Evolutionary conservation across 1,139 yeast genomes (phyloP), one percentile per base, ranked within the genome.

Genomic region (Nematodospora anomalae): DNA sequence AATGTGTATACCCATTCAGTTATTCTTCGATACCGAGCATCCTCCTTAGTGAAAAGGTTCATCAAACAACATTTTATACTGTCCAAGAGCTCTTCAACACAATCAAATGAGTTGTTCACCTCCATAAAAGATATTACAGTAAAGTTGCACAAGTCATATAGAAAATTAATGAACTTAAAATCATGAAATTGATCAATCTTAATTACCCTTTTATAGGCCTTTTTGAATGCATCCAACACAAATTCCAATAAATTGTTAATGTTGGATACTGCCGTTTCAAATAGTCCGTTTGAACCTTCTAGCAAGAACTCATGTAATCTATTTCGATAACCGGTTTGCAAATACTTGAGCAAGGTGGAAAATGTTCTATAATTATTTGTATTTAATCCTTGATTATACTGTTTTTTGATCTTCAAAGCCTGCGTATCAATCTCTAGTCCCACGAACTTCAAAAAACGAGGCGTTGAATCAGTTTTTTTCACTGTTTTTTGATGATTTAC

Each of bases 401-500:
- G 41, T 29, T 36, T 43, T 8, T 30, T 40, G n/a, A 49, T 37
- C 6, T 44, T 44, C 30, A 61, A 46, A 2, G 55, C 49, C 3
- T 33, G 35, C 3, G 53, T 37, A 35, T 54, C 46, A 5, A 67
- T 55, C 4, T 50, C 51, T 16, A 70, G 40, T 0, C 76, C 76
- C 22, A 67, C 60, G 43, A 66, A 70, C 12, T 42, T 47, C 6
- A 60, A 36, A 3, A 26, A 29, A 3, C 30, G 36, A 4, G 9
- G 14, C 4, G 39, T 33, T 3, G 14, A 27, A 4, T 34, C 38
- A 10, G 43, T 33, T 1, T 46, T 42, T 6, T 44, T 28, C 40
- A 53, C 52, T 3, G 86, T 76, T 50, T 89, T 90, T 7, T 61
- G 58, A 6, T 64, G 59, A 43, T 87, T 87, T 4, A 81, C 68